Evolutionary conservation across 805 yeast species (phyloP).

Genomic region (Dipodascus albidus): DNA sequence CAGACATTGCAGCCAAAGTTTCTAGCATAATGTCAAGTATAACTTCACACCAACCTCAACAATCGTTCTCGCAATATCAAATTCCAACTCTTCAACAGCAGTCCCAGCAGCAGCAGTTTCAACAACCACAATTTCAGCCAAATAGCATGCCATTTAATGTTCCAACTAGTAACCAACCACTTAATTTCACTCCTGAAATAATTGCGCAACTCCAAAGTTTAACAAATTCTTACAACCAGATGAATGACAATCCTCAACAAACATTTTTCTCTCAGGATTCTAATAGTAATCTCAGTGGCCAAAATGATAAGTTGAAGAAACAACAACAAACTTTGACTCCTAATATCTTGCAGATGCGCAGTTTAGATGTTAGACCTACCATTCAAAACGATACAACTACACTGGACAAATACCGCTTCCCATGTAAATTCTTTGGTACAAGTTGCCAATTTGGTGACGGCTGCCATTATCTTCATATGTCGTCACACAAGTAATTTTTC

Average conservation of each 20-base stretch:
- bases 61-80: too few species aligned
- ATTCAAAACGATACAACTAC: slow-evolving; percentile 7
- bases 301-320: background rate
- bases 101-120: background rate
- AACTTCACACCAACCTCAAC: background rate
- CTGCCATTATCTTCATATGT: slow-evolving; percentile 9
- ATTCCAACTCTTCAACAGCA: background rate
- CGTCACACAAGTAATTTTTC: background rate
- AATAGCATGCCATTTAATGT: background rate
- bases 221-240: background rate
- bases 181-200: background rate
- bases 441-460: slow-evolving; percentile 7
- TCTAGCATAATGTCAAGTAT: background rate
- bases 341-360: background rate
- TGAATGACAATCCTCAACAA: background rate
- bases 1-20: background rate
- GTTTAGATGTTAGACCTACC: slow-evolving; percentile 7
- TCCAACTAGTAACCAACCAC: background rate
- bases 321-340: background rate
- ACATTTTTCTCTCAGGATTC: background rate
- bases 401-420: slow-evolving; percentile 3
- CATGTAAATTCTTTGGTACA: slow-evolving; percentile 6
- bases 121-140: background rate
- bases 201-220: background rate
- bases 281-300: too few species aligned